A percentile compares a stretch with the other conserved stretches of the same genome.
These are phyloP conservation scores for Solanum chmielewskii DNA, from an alignment of 257 asterid genomes.

Conservation along the genomic window DNA sequence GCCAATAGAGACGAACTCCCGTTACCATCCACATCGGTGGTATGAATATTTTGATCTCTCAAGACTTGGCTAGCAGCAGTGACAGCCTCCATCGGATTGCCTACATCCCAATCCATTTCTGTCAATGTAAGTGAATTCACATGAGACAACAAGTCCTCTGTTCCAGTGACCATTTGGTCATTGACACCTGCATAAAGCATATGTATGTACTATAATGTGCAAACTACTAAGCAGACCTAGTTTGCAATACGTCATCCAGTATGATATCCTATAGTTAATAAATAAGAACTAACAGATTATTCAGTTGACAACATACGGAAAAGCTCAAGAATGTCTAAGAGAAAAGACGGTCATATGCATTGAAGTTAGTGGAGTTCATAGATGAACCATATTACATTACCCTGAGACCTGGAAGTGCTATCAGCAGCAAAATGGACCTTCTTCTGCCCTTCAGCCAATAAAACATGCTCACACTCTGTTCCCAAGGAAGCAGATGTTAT, in stretches of 20 bases:
- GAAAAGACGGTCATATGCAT: background rate
- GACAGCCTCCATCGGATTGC: slow-evolving; percentile 41
- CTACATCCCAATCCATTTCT: slow-evolving; percentile 61
- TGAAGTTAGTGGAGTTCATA: background rate
- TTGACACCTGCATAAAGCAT: slow-evolving; percentile 50
- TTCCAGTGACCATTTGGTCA: slow-evolving; percentile 38
- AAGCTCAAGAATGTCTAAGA: background rate
- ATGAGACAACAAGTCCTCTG: slow-evolving; percentile 54
- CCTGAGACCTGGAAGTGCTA: slow-evolving; percentile 30
- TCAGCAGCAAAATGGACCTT: slow-evolving; percentile 61
- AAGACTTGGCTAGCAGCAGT: slow-evolving; percentile 38
- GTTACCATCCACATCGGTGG: slow-evolving; percentile 41
- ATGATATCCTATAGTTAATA: background rate
- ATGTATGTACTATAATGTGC: slow-evolving; percentile 20
- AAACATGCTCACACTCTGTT: slow-evolving; percentile 16
- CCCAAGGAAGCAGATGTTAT: slow-evolving; percentile 30
- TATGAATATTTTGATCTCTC: slow-evolving; percentile 30
- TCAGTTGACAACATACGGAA: background rate
- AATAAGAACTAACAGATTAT: background rate
- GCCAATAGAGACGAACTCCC: slow-evolving; percentile 32
- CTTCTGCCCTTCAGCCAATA: slow-evolving; percentile 46
- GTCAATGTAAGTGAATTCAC: slow-evolving; percentile 74
- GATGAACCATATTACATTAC: slow-evolving; percentile 29
- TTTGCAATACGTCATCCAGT: background rate
- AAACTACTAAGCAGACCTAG: slow-evolving; percentile 12